A percentile compares a stretch with the other conserved stretches of the same genome.
Evolutionary conservation across 306 rosid species (phyloP).

Genomic region (Hylodesmum podocarpum): DNA sequence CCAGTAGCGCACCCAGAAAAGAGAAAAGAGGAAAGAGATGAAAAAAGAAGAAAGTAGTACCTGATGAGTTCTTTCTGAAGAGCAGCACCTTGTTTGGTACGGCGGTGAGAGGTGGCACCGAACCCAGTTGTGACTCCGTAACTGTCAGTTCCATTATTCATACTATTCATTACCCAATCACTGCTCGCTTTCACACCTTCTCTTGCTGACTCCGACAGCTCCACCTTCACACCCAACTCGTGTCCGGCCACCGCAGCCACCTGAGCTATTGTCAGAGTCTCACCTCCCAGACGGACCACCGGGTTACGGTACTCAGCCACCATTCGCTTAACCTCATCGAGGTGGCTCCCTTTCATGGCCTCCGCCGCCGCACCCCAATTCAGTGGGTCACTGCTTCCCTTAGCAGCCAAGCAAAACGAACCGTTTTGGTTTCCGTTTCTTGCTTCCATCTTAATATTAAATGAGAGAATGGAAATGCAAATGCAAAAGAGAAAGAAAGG

Average conservation of each 20-base stretch:
- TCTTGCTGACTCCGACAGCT: slow-evolving; percentile 65
- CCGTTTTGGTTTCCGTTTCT: slow-evolving; percentile 37
- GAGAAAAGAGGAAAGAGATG: too few relatives aligned
- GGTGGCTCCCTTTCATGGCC: slow-evolving; percentile 68
- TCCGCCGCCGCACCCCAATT: slow-evolving; percentile 77
- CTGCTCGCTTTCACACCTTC: slow-evolving; percentile 90
- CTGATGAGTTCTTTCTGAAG: slow-evolving; percentile 80
- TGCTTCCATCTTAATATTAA: slow-evolving; percentile 38
- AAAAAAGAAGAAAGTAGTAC: slow-evolving; percentile 27
- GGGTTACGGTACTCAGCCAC: slow-evolving; percentile 72
- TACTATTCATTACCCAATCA: slow-evolving; percentile 86
- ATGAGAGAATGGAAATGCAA: background rate
- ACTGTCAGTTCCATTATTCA: slow-evolving; percentile 75
- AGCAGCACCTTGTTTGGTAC: slow-evolving; percentile 87
- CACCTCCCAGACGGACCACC: slow-evolving; percentile 65
- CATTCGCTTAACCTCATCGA: slow-evolving; percentile 90
- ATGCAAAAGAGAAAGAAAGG: background rate
- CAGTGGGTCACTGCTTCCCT: slow-evolving; percentile 52
- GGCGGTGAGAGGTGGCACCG: slow-evolving; percentile 88
- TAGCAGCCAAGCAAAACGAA: slow-evolving; percentile 37
- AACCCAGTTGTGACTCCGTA: slow-evolving; percentile 95
- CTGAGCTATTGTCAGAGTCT: slow-evolving; percentile 70
- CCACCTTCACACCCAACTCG: slow-evolving; percentile 44
- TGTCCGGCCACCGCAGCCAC: slow-evolving; percentile 75
- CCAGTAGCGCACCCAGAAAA: too few relatives aligned